A percentile compares a stretch with the other conserved stretches of the same genome.
Conservation (phyloP, 805 yeast genomes). For the Yamadazyma scolyti region DNA sequence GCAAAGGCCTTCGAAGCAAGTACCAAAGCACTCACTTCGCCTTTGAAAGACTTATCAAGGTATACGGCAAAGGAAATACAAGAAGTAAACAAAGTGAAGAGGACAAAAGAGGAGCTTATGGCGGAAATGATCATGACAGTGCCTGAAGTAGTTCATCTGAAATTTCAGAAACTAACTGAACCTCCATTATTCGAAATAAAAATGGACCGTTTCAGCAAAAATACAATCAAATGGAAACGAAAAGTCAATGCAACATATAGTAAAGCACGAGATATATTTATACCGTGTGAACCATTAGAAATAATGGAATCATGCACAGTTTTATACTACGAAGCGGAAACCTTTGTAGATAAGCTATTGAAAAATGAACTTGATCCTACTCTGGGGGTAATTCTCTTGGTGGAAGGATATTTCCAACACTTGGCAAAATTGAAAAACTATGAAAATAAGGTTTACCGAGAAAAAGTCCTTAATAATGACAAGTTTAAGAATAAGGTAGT, state of each 20-base stretch:
- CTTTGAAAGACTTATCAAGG: conserved; percentile 5
- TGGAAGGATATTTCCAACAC: conserved; percentile 48
- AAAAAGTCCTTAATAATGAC: conserved; percentile 10
- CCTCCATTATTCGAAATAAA: conserved; percentile 1
- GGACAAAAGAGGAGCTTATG: conserved; percentile 49
- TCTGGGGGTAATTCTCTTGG: conserved; percentile 1
- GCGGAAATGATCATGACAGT: conserved; percentile 47
- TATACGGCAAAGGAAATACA: conserved; percentile 27
- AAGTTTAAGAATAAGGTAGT: conserved; percentile 13
- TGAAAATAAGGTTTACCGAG: conserved; percentile 40
- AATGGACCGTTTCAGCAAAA: background rate
- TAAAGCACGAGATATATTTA: conserved; percentile 44
- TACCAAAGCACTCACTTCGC: conserved; percentile 1
- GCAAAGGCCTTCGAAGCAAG: conserved; percentile 1
- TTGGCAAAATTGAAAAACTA: conserved; percentile 39
- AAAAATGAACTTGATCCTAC: background rate
- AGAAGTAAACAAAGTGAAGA: conserved; percentile 30
- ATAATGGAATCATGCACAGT: conserved; percentile 43
- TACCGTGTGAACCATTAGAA: conserved; percentile 45
- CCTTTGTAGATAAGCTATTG: conserved; percentile 25
- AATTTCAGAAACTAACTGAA: conserved; percentile 20
- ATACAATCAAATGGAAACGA: conserved; percentile 51
- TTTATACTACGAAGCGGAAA: conserved; percentile 45
- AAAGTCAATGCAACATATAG: conserved; percentile 48
- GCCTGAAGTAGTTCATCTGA: conserved; percentile 22